phyloP scores from a whole-genome alignment of 1,284 basidiomycete species.

The Coniophora puteana region DNA sequence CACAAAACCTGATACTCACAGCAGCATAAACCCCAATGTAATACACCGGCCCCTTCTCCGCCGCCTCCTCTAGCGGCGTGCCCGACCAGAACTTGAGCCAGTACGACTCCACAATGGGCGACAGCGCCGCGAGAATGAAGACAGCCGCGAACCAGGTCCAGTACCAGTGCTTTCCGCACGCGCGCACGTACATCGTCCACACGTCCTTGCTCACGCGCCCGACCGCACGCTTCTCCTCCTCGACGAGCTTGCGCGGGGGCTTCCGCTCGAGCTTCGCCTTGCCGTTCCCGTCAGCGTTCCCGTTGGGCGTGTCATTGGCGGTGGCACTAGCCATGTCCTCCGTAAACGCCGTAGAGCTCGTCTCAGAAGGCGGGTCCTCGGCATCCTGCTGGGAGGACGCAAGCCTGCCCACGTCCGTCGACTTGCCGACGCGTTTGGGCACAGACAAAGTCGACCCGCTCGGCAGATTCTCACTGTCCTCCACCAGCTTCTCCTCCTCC shows the following conservation, averaged over 20 bases:
- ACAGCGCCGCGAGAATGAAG: slow-evolving; percentile 62
- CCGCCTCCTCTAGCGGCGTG: slow-evolving; percentile 32
- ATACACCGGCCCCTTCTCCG: slow-evolving; percentile 53
- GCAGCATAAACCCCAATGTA: slow-evolving; percentile 79
- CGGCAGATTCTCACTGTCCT: slow-evolving; percentile 8
- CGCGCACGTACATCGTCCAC: slow-evolving; percentile 78
- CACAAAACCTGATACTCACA: slow-evolving; percentile 42
- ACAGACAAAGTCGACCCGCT: slow-evolving; percentile 7
- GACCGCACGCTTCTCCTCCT: slow-evolving; percentile 87
- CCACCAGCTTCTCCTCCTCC: slow-evolving; percentile 36
- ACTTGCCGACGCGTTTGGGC: too few relatives aligned
- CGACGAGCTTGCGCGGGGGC: slow-evolving; percentile 78
- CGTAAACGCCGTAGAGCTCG: slow-evolving; percentile 42
- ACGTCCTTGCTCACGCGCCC: slow-evolving; percentile 78
- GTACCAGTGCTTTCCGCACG: slow-evolving; percentile 62
- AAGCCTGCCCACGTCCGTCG: too few relatives aligned
- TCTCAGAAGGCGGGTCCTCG: slow-evolving; percentile 40
- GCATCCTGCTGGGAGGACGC: slow-evolving; percentile 18
- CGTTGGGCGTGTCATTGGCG: too few relatives aligned
- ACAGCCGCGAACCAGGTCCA: slow-evolving; percentile 68
- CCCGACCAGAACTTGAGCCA: slow-evolving; percentile 85
- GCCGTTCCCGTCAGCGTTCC: too few relatives aligned
- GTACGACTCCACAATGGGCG: slow-evolving; percentile 79
- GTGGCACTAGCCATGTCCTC: slow-evolving; percentile 23
- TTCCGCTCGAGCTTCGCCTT: slow-evolving; percentile 53